phyloP scores from a whole-genome alignment of 805 yeast species.

The Metschnikowia gruessii region DNA sequence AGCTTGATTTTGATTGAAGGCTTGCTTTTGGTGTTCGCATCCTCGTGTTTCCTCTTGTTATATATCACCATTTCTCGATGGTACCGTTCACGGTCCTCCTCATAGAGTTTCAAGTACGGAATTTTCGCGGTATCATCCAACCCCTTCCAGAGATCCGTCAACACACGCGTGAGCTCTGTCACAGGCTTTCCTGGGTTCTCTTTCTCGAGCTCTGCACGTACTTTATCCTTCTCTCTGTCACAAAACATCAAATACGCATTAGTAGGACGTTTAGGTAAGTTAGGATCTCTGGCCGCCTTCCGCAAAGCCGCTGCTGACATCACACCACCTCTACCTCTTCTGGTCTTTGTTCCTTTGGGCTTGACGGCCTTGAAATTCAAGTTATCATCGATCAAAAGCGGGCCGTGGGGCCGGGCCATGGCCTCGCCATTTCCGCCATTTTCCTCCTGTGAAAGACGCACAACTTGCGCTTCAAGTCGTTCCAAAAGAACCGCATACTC shows the following conservation, averaged over 20 bases:
- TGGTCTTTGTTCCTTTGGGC: constrained; percentile 11
- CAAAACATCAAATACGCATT: constrained; percentile 87
- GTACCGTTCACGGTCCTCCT: constrained; percentile 75
- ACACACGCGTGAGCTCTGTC: constrained; percentile 67
- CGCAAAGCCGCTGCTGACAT: constrained; percentile 19
- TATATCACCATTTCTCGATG: constrained; percentile 65
- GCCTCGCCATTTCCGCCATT: constrained; percentile 26
- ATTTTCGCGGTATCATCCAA: constrained; percentile 65
- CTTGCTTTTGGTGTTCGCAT: not conserved
- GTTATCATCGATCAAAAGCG: constrained; percentile 34
- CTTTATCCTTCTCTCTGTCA: constrained; percentile 76
- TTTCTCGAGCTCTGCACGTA: constrained; percentile 56
- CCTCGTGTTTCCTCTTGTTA: constrained; percentile 20
- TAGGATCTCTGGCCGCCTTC: constrained; percentile 66
- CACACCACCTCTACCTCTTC: constrained; percentile 15
- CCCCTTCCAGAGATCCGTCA: constrained; percentile 84
- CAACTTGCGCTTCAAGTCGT: constrained; percentile 56
- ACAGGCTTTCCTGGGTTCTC: constrained; percentile 43
- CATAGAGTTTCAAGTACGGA: constrained; percentile 72
- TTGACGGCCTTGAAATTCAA: constrained; percentile 20
- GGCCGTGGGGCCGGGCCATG: constrained; percentile 42
- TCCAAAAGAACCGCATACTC: constrained; percentile 83
- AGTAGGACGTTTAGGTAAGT: constrained; percentile 83
- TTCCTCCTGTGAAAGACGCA: constrained; percentile 27
- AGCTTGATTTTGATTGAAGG: not conserved